Evolutionary conservation across 1,139 yeast species (phyloP).

Genomic region (Maudiozyma humilis): DNA sequence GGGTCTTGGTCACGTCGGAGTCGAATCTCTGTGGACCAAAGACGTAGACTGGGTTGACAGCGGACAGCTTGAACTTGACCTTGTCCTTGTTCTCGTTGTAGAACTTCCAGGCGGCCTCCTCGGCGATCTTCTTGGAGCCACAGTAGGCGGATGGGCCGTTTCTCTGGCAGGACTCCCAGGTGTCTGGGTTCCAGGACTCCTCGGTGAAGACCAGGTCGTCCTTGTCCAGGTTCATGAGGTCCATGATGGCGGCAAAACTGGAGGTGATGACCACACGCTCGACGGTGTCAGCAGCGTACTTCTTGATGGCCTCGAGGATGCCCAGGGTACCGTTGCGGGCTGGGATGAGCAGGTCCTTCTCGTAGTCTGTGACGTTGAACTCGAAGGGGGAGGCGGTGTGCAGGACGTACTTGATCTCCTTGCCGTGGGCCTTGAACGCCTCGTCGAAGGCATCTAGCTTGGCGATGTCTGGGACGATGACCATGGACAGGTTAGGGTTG

Average conservation of each 20-base stretch:
- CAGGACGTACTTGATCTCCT: constrained; percentile 44
- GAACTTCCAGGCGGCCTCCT: constrained; percentile 49
- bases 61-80: constrained; percentile 38
- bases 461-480: constrained; percentile 46
- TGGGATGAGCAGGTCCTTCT: constrained; percentile 40
- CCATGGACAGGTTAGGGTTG: constrained; percentile 36
- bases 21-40: constrained; percentile 42
- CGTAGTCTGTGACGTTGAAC: constrained; percentile 31
- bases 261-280: constrained; percentile 44
- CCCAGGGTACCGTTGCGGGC: constrained; percentile 46
- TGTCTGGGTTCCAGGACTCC: constrained; percentile 36
- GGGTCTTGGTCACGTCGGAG: constrained; percentile 25
- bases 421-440: constrained; percentile 38
- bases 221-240: constrained; percentile 62
- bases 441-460: constrained; percentile 45
- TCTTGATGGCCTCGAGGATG: constrained; percentile 37
- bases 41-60: constrained; percentile 46
- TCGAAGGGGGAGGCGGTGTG: constrained; percentile 54
- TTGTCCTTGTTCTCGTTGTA: constrained; percentile 31
- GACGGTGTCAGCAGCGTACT: constrained; percentile 41
- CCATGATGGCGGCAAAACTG: constrained; percentile 36
- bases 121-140: constrained; percentile 48
- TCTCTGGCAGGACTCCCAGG: constrained; percentile 31
- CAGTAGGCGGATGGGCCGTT: constrained; percentile 36
- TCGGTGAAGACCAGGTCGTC: constrained; percentile 39